These are phyloP conservation scores for Phylloporus sp. DNA, from an alignment of 768 basidiomycete genomes.

Conservation along the genomic window DNA sequence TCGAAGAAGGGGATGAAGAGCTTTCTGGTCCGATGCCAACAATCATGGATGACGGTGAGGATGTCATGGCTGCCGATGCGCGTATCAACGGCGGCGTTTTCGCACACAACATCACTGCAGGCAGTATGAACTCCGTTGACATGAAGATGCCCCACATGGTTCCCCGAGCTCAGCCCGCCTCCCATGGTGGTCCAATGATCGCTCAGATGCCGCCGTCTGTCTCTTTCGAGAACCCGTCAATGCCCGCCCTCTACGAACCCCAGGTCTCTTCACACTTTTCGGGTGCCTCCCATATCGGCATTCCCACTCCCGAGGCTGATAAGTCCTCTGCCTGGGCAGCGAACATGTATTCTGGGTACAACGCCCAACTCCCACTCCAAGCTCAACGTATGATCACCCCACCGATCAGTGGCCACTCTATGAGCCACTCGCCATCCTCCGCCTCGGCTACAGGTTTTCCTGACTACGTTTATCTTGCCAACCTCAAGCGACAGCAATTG, in stretches of 20 bases:
- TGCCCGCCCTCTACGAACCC: constrained; percentile 43
- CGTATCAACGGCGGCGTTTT: constrained; percentile 32
- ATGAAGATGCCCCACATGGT: constrained; percentile 25
- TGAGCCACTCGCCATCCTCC: constrained; percentile 19
- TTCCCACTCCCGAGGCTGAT: constrained; percentile 18
- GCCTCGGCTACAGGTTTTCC: constrained; percentile 8
- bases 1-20: constrained; percentile 42
- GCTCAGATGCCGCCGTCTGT: constrained; percentile 39
- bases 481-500: constrained; percentile 27
- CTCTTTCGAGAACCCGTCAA: constrained; percentile 51
- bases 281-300: constrained; percentile 14
- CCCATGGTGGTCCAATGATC: constrained; percentile 40
- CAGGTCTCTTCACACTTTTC: constrained; percentile 29
- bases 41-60: constrained; percentile 31
- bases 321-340: constrained; percentile 30
- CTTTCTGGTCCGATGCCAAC: constrained; percentile 24
- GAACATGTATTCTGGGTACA: constrained; percentile 28
- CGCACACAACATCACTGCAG: constrained; percentile 26
- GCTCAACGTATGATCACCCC: constrained; percentile 41
- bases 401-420: constrained; percentile 36
- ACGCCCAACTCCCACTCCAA: constrained; percentile 23
- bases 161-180: constrained; percentile 15
- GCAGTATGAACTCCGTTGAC: constrained; percentile 29
- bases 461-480: constrained; percentile 24
- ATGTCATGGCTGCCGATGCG: constrained; percentile 20